These are phyloP conservation scores for Lachnellula subtilissima DNA, from an alignment of 2,329 filamentous ascomycete species.

Conservation along the genomic window DNA sequence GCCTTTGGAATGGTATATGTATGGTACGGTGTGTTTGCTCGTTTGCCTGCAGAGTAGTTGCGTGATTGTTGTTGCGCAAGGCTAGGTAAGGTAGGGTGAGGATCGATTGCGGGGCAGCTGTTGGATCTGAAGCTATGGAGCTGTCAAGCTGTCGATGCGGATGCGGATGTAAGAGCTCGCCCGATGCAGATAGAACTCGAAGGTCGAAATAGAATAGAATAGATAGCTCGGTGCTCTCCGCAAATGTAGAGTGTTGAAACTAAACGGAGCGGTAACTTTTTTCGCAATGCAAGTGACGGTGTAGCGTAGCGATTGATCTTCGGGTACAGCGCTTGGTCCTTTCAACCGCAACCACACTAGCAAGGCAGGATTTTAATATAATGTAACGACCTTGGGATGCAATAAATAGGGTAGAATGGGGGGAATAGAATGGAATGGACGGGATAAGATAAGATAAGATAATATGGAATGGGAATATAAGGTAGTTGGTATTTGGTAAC, in stretches of 20 bases:
- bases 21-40: background rate
- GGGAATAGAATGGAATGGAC: no score
- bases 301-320: slow-evolving; percentile 10
- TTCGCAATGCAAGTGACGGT: slow-evolving; percentile 18
- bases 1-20: background rate
- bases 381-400: no score
- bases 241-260: slow-evolving; percentile 9
- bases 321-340: slow-evolving; percentile 23
- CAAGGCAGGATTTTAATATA: no score
- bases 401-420: no score
- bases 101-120: slow-evolving; percentile 12
- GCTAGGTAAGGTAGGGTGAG: slow-evolving; percentile 9
- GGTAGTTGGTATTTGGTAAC: no score
- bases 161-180: slow-evolving; percentile 1
- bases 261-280: slow-evolving; percentile 7
- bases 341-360: no score
- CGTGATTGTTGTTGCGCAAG: slow-evolving; percentile 22
- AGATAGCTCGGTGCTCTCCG: slow-evolving; percentile 3
- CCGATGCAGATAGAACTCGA: slow-evolving; percentile 11
- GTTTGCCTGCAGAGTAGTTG: slow-evolving; percentile 10
- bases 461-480: no score
- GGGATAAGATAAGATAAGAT: no score
- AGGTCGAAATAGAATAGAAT: slow-evolving; percentile 14
- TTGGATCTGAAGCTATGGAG: slow-evolving; percentile 11
- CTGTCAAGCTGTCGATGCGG: background rate